A percentile compares a stretch with the other conserved stretches of the same genome.
Conservation (phyloP, 495 filamentous ascomycete species). For the Xylaria longipes region DNA sequence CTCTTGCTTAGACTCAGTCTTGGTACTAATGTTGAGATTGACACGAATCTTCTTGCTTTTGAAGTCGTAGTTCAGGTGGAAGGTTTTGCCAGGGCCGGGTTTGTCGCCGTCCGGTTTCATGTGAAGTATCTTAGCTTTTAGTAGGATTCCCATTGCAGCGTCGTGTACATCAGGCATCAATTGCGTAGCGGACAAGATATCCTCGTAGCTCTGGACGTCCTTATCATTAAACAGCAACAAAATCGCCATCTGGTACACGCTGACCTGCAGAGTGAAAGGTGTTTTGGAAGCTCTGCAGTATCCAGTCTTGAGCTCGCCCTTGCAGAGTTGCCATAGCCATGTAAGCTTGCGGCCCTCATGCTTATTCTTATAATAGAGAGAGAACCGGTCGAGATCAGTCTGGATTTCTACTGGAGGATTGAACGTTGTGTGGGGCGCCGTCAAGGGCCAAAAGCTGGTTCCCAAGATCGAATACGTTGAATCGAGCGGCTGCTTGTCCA, state of each 20-base stretch:
- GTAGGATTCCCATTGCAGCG: constrained; percentile 78
- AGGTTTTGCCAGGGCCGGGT: constrained; percentile 75
- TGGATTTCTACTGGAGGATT: constrained; percentile 83
- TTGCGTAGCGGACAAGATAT: constrained; percentile 80
- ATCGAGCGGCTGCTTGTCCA: constrained; percentile 69
- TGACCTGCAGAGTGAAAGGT: constrained; percentile 96
- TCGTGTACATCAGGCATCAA: constrained; percentile 82
- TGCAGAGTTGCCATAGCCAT: constrained; percentile 98
- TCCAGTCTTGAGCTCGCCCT: constrained; percentile 93
- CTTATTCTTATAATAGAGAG: constrained; percentile 92
- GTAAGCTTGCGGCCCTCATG: constrained; percentile 95
- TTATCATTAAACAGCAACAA: constrained; percentile 94
- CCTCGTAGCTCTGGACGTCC: constrained; percentile 84
- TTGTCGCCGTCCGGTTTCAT: constrained; percentile 72
- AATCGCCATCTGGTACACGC: constrained; percentile 96
- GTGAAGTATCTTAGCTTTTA: constrained; percentile 88
- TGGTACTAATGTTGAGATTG: constrained; percentile 93
- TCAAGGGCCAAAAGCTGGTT: constrained; percentile 97
- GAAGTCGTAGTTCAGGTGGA: constrained; percentile 88
- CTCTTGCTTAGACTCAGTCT: constrained; percentile 93
- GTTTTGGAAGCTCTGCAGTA: constrained; percentile 88
- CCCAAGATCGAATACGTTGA: constrained; percentile 87
- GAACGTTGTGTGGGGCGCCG: constrained; percentile 83
- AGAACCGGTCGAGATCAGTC: constrained; percentile 86
- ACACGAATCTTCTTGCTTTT: constrained; percentile 97